Conservation (phyloP, 257 asterid genomes). For the Pogostemon cablin region DNA sequence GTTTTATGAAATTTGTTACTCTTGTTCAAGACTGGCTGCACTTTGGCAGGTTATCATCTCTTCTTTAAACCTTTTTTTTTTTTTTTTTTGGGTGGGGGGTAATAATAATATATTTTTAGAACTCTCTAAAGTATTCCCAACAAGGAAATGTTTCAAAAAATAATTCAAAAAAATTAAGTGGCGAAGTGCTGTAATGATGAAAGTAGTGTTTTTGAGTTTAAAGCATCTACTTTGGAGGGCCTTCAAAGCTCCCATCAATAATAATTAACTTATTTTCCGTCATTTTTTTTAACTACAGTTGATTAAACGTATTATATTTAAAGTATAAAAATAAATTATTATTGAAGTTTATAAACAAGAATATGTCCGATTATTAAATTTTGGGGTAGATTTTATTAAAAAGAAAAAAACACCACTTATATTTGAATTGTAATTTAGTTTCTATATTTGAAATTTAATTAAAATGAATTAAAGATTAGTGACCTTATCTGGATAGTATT, state of each 20-base stretch:
- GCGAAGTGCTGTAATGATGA: conserved; percentile 30
- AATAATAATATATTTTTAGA: no score
- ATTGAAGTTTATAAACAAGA: no score
- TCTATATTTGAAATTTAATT: no score
- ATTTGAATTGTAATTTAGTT: no score
- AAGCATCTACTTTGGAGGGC: conserved; percentile 30
- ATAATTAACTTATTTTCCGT: not conserved
- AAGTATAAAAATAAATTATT: not conserved
- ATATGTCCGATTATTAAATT: no score
- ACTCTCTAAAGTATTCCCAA: no score
- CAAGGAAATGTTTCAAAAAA: not conserved
- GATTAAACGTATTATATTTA: not conserved
- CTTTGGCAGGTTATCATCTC: not conserved
- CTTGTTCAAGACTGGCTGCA: not conserved
- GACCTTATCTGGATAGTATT: no score
- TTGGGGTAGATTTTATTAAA: no score
- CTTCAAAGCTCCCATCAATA: conserved; percentile 11
- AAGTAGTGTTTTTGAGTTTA: conserved; percentile 21
- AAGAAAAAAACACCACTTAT: no score
- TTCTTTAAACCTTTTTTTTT: no score
- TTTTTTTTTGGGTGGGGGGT: no score
- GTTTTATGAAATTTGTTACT: conserved; percentile 29
- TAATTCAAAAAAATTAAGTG: not conserved
- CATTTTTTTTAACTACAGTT: conserved; percentile 2
- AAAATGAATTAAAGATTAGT: no score